Base-by-base conservation (phyloP, 306 rosid species). In the Medicago arabica region DNA sequence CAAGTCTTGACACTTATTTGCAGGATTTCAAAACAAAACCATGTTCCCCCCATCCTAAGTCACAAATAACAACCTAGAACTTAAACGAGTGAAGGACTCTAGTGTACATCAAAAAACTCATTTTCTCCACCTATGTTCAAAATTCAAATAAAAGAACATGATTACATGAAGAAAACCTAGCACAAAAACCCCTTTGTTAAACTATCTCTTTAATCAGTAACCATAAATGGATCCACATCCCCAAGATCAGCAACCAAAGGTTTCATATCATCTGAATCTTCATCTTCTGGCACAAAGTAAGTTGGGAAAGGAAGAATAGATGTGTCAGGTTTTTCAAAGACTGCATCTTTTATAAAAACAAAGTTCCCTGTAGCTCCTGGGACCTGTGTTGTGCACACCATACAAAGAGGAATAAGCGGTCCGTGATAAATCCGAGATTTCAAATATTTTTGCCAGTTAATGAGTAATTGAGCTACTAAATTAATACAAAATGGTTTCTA, bases 361-460 rank as follows among this genome's bases (percentile, higher is more conserved):
- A 95, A 95, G 88, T 90, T 92, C 66, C 98, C 99, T 79, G 91
- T 86, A 8, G 99, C 96, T 44, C 99, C 97, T 0, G 99, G 99
- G 67, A 92, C 93, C 99, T 95, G 90, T 92, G 90, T 54, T 67
- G 75, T 34, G 78, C 40, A 80, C 79, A 78, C 3, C 58, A 76
- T 36, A 53, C 28, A 78, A 51, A 60, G 51, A 47, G 63, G 50
- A 67, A 55, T 34, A 13, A 60, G 72, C 10, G 31, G 39, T 58
- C 75, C 23, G 17, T 7, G 9, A 41, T 18, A 51, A 41, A 49
- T 54, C 38, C 7, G 8, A 66, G 14, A 21, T 50, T 38, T 12
- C 21, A 57, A 5, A 7, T 41, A n/a, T 49, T 54, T 63, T 23
- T 5, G 15, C 49, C 18, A 67, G 28, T 44, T 62, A 43, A 55